Evolutionary conservation across 371 early-diverging fungal genomes (phyloP).

Genomic region (Vittaforma corneae): DNA sequence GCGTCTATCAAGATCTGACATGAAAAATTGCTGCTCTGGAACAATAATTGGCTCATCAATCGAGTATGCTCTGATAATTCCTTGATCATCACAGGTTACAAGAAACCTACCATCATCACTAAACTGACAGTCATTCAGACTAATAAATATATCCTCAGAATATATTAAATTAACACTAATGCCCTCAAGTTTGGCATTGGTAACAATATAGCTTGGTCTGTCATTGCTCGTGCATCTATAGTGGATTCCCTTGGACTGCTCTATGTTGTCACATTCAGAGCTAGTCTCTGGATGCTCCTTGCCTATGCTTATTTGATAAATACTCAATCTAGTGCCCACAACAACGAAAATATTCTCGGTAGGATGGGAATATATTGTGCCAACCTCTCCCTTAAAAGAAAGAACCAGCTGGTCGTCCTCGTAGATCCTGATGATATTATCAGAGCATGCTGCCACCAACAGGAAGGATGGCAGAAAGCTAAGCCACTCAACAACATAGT

Average conservation of each 20-base stretch:
- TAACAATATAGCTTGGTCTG: slow-evolving; percentile 5
- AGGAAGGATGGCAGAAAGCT: slow-evolving; percentile 38
- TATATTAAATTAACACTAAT: background rate
- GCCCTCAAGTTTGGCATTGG: background rate
- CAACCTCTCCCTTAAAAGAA: slow-evolving; percentile 10
- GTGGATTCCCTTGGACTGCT: too few species aligned
- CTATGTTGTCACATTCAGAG: too few species aligned
- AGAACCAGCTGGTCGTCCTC: slow-evolving; percentile 14
- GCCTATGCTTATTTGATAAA: slow-evolving; percentile 19
- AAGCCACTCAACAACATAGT: slow-evolving; percentile 23
- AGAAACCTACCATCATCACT: slow-evolving; percentile 45
- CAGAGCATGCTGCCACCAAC: slow-evolving; percentile 39
- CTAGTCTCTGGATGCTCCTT: background rate
- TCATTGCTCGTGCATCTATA: too few species aligned
- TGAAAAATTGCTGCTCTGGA: slow-evolving; percentile 47
- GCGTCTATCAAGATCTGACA: too few species aligned
- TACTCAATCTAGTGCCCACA: slow-evolving; percentile 9
- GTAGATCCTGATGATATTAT: slow-evolving; percentile 46
- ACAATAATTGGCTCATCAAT: background rate
- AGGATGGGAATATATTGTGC: slow-evolving; percentile 34
- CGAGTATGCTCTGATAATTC: slow-evolving; percentile 19
- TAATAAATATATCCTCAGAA: slow-evolving; percentile 22
- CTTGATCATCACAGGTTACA: slow-evolving; percentile 38
- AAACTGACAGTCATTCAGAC: slow-evolving; percentile 45
- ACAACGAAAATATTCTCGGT: slow-evolving; percentile 43